Percentiles rank a stretch among this genome's conserved stretches.
Evolutionary conservation across 2,329 filamentous ascomycete genomes (phyloP).

Genomic region (Exophiala calicioides): DNA sequence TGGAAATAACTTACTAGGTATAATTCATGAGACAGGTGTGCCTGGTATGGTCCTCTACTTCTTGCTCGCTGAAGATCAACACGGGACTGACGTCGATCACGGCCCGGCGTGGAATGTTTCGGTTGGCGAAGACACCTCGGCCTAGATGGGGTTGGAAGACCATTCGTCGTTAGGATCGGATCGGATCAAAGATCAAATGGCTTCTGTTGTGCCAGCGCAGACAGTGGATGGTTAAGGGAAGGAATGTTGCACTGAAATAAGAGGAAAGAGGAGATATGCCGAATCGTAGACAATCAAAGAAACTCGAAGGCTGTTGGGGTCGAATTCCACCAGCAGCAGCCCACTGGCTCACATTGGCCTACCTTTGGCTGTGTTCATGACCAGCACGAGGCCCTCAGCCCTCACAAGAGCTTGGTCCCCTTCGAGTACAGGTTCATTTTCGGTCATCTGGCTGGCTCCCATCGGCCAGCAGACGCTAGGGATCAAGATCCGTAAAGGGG

Average conservation of each 20-base stretch:
- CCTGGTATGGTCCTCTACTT: slow-evolving; percentile 48
- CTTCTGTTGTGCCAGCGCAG: too few relatives aligned
- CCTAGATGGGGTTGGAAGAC: slow-evolving; percentile 23
- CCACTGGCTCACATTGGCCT: slow-evolving; percentile 2
- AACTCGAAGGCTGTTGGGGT: too few relatives aligned
- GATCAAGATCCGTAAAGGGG: background rate
- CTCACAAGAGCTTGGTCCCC: slow-evolving; percentile 24
- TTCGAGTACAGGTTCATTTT: slow-evolving; percentile 15
- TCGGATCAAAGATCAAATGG: background rate
- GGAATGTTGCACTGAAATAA: too few relatives aligned
- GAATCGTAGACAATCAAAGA: too few relatives aligned
- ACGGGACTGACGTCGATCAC: slow-evolving; percentile 34
- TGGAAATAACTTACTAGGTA: slow-evolving; percentile 47
- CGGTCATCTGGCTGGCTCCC: slow-evolving; percentile 18
- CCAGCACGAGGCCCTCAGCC: slow-evolving; percentile 27
- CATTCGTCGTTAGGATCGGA: slow-evolving; percentile 8
- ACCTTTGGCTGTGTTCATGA: slow-evolving; percentile 32
- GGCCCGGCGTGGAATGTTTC: slow-evolving; percentile 28
- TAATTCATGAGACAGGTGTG: slow-evolving; percentile 55
- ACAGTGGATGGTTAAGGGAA: too few relatives aligned
- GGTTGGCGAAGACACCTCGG: slow-evolving; percentile 33
- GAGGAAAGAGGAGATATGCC: too few relatives aligned
- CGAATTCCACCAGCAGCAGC: too few relatives aligned
- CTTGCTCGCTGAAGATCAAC: slow-evolving; percentile 46
- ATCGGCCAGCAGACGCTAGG: too few relatives aligned